phyloP scores from a whole-genome alignment of 495 filamentous ascomycete genomes.

The Friedmanniomyces endolithicus region DNA sequence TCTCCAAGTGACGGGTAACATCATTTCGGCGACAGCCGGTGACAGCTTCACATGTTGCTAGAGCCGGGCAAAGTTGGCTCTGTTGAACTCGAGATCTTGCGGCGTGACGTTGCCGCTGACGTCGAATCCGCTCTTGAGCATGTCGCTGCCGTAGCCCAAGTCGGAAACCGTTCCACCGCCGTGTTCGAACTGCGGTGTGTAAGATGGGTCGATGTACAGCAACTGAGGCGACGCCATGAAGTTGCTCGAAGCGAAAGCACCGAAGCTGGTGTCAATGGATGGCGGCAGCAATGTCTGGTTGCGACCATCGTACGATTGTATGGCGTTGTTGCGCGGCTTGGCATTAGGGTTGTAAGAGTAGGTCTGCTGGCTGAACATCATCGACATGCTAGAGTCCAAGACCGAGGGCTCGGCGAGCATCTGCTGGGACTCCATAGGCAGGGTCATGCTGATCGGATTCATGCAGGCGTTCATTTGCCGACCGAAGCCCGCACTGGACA shows the following conservation, averaged over 20 bases:
- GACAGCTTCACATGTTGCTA: no score
- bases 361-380: slow-evolving; percentile 7
- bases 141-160: background rate
- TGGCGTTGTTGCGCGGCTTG: background rate
- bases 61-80: no score
- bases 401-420: slow-evolving; percentile 31
- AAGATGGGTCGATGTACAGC: background rate
- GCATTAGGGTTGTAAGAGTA: slow-evolving; percentile 31
- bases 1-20: no score
- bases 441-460: slow-evolving; percentile 32
- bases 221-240: slow-evolving; percentile 1
- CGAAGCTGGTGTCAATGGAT: slow-evolving; percentile 12
- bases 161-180: background rate
- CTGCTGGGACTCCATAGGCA: slow-evolving; percentile 41
- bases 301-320: slow-evolving; percentile 6
- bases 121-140: background rate
- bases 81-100: background rate
- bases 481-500: background rate
- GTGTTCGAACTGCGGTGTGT: background rate
- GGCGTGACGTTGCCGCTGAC: background rate
- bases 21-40: no score
- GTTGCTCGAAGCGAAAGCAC: background rate
- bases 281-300: slow-evolving; percentile 17
- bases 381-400: slow-evolving; percentile 8
- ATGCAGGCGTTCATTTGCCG: slow-evolving; percentile 1